A percentile compares a stretch with the other conserved stretches of the same genome.
phyloP scores from a whole-genome alignment of 1,139 yeast species.

The Debaryomycetaceae sp. region DNA sequence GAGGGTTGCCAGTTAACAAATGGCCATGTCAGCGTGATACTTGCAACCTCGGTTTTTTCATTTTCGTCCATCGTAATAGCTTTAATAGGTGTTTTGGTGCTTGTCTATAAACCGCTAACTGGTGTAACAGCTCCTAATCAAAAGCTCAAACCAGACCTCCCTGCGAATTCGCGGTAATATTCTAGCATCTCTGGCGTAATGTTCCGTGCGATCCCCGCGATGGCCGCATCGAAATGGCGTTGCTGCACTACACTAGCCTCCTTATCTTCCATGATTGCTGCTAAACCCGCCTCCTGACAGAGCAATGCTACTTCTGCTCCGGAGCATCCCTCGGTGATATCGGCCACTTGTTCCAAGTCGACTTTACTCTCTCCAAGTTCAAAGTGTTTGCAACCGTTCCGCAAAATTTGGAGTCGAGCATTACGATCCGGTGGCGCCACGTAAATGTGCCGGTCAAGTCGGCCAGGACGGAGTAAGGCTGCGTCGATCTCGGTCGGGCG shows the following conservation, averaged over 20 bases:
- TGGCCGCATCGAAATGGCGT: conserved; percentile 64
- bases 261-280: conserved; percentile 75
- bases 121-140: no score
- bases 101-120: no score
- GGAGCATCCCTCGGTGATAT: conserved; percentile 74
- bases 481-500: conserved; percentile 89
- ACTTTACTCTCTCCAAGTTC: conserved; percentile 32
- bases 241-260: conserved; percentile 41
- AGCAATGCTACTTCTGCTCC: conserved; percentile 91
- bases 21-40: no score
- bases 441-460: conserved; percentile 84
- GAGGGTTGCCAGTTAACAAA: no score
- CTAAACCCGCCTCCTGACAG: conserved; percentile 91
- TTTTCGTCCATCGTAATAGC: no score
- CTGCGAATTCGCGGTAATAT: conserved; percentile 60
- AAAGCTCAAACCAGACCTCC: conserved; percentile 30
- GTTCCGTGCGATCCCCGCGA: conserved; percentile 57
- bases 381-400: conserved; percentile 51
- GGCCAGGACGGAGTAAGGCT: conserved; percentile 86
- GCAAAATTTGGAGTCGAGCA: conserved; percentile 68
- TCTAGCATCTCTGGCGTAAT: conserved; percentile 77
- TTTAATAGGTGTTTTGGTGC: no score
- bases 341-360: conserved; percentile 45
- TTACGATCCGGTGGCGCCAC: conserved; percentile 82
- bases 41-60: no score